Percentiles rank a stretch among this genome's conserved stretches.
Evolutionary conservation across 106 monocot genomes (phyloP).

Genomic region (Dendrobium chrysotoxum): DNA sequence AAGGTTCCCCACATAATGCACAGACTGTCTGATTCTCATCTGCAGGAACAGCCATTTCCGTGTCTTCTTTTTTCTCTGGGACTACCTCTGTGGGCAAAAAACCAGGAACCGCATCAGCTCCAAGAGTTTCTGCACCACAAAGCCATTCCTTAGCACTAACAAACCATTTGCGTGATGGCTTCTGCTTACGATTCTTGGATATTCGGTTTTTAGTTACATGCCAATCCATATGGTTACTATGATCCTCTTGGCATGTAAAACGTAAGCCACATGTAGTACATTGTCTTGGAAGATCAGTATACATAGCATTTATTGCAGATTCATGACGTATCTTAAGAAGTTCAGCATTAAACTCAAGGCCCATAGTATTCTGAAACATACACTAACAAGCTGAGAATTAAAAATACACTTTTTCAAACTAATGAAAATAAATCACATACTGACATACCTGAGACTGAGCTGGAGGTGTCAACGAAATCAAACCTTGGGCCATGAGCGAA

Average conservation of each 20-base stretch:
- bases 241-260: conserved; percentile 85
- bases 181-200: conserved; percentile 81
- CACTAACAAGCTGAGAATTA: not conserved
- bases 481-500: conserved; percentile 80
- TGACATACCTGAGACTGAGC: conserved; percentile 48
- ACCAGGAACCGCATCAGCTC: conserved; percentile 68
- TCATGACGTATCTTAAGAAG: conserved; percentile 82
- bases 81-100: conserved; percentile 66
- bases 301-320: conserved; percentile 71
- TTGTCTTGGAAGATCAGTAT: conserved; percentile 73
- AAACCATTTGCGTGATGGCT: conserved; percentile 94
- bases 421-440: not conserved
- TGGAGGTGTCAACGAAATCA: conserved; percentile 57
- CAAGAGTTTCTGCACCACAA: conserved; percentile 72
- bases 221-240: conserved; percentile 98
- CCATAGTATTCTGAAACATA: conserved; percentile 49
- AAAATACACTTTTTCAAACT: not conserved
- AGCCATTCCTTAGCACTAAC: conserved; percentile 91
- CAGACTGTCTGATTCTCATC: conserved; percentile 87
- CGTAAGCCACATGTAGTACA: conserved; percentile 93
- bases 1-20: conserved; percentile 86
- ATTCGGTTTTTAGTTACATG: conserved; percentile 88
- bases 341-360: conserved; percentile 72
- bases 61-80: conserved; percentile 61
- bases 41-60: conserved; percentile 79